These are phyloP conservation scores for Daldinia caldariorum DNA, from an alignment of 495 filamentous ascomycete genomes.

Conservation along the genomic window DNA sequence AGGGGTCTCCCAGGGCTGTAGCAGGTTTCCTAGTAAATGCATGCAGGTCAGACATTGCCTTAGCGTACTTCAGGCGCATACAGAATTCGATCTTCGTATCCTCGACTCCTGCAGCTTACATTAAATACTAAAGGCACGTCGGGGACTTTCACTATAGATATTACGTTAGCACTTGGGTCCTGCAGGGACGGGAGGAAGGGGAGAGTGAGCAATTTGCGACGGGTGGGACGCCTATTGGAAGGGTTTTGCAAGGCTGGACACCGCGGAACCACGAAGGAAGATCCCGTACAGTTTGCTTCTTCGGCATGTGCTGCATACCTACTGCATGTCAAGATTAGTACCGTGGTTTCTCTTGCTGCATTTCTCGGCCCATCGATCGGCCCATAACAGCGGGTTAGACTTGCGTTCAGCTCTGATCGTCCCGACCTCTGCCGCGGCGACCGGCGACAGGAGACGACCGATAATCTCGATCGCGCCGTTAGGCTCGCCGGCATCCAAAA, in stretches of 20 bases:
- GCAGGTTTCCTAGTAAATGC: conserved; percentile 49
- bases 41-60: conserved; percentile 32
- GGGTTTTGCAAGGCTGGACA: neutral
- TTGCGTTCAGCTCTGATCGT: conserved; percentile 54
- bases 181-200: neutral
- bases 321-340: conserved; percentile 47
- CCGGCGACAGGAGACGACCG: conserved; percentile 64
- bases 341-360: conserved; percentile 4
- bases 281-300: conserved; percentile 49
- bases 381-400: neutral
- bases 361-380: conserved; percentile 45
- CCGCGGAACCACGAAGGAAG: neutral
- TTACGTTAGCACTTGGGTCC: conserved; percentile 14
- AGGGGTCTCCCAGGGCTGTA: conserved; percentile 55
- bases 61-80: conserved; percentile 9
- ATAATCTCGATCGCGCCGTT: conserved; percentile 62
- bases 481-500: conserved; percentile 60
- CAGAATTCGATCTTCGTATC: conserved; percentile 5
- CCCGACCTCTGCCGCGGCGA: conserved; percentile 58
- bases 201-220: neutral
- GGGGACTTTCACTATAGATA: conserved; percentile 50
- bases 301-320: conserved; percentile 62
- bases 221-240: neutral
- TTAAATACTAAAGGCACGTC: conserved; percentile 57
- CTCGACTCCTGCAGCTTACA: conserved; percentile 39